phyloP scores from a whole-genome alignment of 129 eudicot genomes.

The Logfia minima region DNA sequence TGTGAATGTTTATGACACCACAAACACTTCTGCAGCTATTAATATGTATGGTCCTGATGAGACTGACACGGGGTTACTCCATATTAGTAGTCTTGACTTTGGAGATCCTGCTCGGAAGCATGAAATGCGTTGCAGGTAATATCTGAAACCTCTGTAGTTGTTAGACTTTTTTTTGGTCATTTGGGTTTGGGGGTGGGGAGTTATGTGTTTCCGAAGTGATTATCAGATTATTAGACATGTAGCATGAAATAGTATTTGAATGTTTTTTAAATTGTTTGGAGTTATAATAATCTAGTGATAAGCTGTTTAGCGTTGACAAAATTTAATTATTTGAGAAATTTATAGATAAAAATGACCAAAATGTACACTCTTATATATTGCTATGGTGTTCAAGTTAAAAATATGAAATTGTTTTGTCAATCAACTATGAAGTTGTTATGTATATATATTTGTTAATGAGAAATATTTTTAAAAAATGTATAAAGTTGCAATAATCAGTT shows the following conservation, averaged over 20 bases:
- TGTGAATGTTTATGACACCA: slow-evolving; percentile 85
- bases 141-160: background rate
- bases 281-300: background rate
- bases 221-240: too few species aligned
- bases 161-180: background rate
- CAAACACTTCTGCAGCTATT: slow-evolving; percentile 51
- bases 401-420: background rate
- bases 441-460: background rate
- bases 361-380: background rate
- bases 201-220: background rate
- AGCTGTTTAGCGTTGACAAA: background rate
- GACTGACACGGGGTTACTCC: slow-evolving; percentile 59
- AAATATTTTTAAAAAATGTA: background rate
- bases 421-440: background rate
- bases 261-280: background rate
- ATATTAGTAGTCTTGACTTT: slow-evolving; percentile 67
- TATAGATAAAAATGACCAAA: background rate
- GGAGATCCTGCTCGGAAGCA: slow-evolving; percentile 89
- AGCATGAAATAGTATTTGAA: too few species aligned
- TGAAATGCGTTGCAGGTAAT: slow-evolving; percentile 96
- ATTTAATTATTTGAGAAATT: background rate
- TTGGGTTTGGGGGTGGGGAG: background rate
- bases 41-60: slow-evolving; percentile 71
- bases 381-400: background rate
- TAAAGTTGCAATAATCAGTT: background rate